phyloP scores from a whole-genome alignment of 129 eudicot species.

The sunflower (Helianthus annuus) region HanXRQr2.0-SUNRISE NC_035440.2:119396659-119397158 shows the following conservation, averaged over 20 bases:
- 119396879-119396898: neutral
- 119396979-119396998: conserved; percentile 27
- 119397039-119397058: conserved; percentile 2
- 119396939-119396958: conserved; percentile 28
- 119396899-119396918: neutral
- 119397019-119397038: conserved; percentile 9
- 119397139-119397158: too few species aligned
- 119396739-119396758: too few species aligned
- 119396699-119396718: too few species aligned
- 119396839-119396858: neutral
- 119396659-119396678: too few species aligned
- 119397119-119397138: too few species aligned
- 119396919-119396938: conserved; percentile 6
- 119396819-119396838: neutral
- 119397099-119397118: too few species aligned
- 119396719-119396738: too few species aligned
- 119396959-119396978: conserved; percentile 18
- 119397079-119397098: too few species aligned
- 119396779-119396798: neutral
- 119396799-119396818: neutral
- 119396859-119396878: neutral
- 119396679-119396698: too few species aligned
- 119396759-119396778: neutral
- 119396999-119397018: conserved; percentile 20
- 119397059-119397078: neutral